phyloP scores from a whole-genome alignment of 2,329 filamentous ascomycete species.

The Sclerotinia spermophila region DNA sequence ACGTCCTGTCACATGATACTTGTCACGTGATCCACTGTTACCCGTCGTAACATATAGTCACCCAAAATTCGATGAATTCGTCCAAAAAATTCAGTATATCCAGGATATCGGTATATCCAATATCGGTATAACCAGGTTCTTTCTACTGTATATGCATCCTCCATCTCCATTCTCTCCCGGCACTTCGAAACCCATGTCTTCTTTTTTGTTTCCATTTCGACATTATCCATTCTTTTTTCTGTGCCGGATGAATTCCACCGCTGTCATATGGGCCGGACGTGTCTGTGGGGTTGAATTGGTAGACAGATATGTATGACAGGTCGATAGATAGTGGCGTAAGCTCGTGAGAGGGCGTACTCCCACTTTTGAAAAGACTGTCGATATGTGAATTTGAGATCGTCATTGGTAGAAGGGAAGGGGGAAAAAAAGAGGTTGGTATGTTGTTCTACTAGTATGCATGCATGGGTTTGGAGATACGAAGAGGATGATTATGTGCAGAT shows the following conservation, averaged over 20 bases:
- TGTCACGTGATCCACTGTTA: no score
- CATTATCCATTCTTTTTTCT: neutral
- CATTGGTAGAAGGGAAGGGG: neutral
- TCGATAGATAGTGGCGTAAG: neutral
- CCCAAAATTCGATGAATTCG: no score
- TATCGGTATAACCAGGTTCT: no score
- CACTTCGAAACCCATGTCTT: no score
- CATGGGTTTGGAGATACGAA: neutral
- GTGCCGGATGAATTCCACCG: neutral
- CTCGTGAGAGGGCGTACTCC: neutral
- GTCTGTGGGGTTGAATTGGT: neutral
- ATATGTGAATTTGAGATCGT: neutral
- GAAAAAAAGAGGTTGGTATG: neutral
- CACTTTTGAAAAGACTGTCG: neutral
- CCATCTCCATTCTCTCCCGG: no score
- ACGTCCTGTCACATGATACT: no score
- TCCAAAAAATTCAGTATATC: no score
- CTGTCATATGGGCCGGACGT: neutral
- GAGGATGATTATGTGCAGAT: neutral
- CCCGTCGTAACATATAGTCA: no score
- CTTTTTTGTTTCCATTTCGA: no score
- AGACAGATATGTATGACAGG: no score
- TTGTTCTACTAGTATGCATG: neutral
- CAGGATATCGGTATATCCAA: no score
- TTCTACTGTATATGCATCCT: no score